A percentile compares a stretch with the other conserved stretches of the same genome.
Evolutionary conservation across 257 asterid species (phyloP).

Genomic region (Fraxinus pennsylvanica): DNA sequence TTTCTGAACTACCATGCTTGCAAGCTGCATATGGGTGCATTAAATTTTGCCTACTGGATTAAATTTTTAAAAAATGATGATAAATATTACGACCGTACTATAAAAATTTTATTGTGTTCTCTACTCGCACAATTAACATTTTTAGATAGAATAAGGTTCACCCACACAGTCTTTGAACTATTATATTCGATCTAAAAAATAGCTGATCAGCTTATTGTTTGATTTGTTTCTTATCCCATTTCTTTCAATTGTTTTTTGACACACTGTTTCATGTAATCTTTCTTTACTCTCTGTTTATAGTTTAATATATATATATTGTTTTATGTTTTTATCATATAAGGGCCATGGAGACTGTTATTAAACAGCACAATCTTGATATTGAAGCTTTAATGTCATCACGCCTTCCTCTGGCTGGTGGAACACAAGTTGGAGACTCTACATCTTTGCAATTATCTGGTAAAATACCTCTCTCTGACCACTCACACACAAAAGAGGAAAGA

Average conservation of each 20-base stretch:
- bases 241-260: not conserved
- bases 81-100: not conserved
- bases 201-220: slow-evolving; percentile 19
- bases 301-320: not conserved
- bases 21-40: slow-evolving; percentile 18
- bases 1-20: slow-evolving; percentile 16
- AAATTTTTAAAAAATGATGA: slow-evolving; percentile 18
- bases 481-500: not conserved
- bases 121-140: slow-evolving; percentile 4
- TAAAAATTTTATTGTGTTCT: not conserved
- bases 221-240: slow-evolving; percentile 19
- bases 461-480: slow-evolving; percentile 12
- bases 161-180: not conserved
- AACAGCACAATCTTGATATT: slow-evolving; percentile 89
- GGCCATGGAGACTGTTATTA: slow-evolving; percentile 99
- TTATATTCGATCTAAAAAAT: not conserved
- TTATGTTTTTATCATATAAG: slow-evolving; percentile 42
- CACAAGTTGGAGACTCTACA: slow-evolving; percentile 75
- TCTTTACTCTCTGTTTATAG: slow-evolving; percentile 12
- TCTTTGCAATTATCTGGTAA: slow-evolving; percentile 79
- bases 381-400: slow-evolving; percentile 88
- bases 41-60: slow-evolving; percentile 21
- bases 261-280: slow-evolving; percentile 9
- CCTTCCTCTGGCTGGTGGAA: slow-evolving; percentile 67
- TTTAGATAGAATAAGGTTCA: slow-evolving; percentile 3